A percentile compares a stretch with the other conserved stretches of the same genome.
Evolutionary conservation across 2,329 filamentous ascomycete species (phyloP).

Genomic region (Phialemoniopsis sp.): DNA sequence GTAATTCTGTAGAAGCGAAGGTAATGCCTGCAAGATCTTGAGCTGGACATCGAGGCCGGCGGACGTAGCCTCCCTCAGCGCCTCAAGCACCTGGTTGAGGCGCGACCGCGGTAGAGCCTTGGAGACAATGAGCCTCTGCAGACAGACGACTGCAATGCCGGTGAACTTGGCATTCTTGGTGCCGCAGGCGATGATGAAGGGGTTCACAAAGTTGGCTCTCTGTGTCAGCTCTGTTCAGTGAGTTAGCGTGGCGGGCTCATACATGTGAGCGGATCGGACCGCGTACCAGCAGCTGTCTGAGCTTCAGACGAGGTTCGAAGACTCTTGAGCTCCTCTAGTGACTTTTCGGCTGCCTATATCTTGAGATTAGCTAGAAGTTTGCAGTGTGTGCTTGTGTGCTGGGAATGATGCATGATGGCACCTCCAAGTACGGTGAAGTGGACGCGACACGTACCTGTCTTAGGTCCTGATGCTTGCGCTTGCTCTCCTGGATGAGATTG

Average conservation of each 20-base stretch:
- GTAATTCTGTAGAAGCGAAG: conserved; percentile 88
- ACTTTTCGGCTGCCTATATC: conserved; percentile 81
- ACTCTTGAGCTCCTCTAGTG: conserved; percentile 80
- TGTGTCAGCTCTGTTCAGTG: conserved; percentile 68
- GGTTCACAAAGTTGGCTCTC: conserved; percentile 80
- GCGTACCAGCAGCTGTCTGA: conserved; percentile 65
- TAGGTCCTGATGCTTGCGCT: conserved; percentile 87
- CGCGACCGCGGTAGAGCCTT: conserved; percentile 74
- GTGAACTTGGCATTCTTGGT: conserved; percentile 90
- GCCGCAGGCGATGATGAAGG: conserved; percentile 88
- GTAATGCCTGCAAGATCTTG: conserved; percentile 90
- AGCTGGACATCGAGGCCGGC: conserved; percentile 86
- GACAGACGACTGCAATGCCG: conserved; percentile 78
- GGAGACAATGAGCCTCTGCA: conserved; percentile 83
- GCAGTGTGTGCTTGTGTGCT: too few species aligned
- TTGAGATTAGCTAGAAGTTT: not conserved
- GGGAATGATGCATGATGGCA: too few species aligned
- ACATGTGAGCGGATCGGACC: conserved; percentile 26
- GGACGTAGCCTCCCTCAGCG: conserved; percentile 78
- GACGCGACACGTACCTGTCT: conserved; percentile 57
- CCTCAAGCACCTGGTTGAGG: conserved; percentile 82
- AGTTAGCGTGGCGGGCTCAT: not conserved
- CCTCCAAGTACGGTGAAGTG: not conserved
- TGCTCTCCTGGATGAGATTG: conserved; percentile 92
- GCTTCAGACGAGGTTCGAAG: conserved; percentile 72